Base-by-base conservation (phyloP, 1,139 yeast species). In the Candida pseudocylindracea region DNA sequence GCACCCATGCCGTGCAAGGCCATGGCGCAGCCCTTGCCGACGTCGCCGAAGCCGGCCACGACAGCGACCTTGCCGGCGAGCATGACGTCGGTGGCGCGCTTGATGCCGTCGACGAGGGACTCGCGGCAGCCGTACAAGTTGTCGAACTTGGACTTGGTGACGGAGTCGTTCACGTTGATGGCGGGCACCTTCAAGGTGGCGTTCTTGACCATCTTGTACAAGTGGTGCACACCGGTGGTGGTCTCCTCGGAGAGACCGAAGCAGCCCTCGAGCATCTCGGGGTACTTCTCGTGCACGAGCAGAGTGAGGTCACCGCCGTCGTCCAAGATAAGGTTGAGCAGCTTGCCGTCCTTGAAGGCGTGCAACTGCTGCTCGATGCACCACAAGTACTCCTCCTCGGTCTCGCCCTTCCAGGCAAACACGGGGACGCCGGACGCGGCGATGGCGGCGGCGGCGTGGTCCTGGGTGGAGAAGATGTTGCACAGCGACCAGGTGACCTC, bases 71-170 rank as follows among this genome's bases (percentile, higher is more conserved):
- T 88, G 68, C 99, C 99, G 45, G 96, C 98, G 55, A 88, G 78
- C 98, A 88, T 91, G 50, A 88, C 98, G 54, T 88, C 99, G 53
- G 99, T 88, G 59, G 98, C 99, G 68, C 99, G 83, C 75, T 88
- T 91, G 60, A 88, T 88, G 68, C 98, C 98, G 61, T 88, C 98
- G 48, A 88, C 68, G 51, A 88, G 74, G 44, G 99, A 91, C 70
- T 88, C 98, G 66, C 96, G 80, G 72, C 98, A 91, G 48, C 99
- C 99, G 75, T 88, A 88, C 60, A 88, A 72, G 88, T 88, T 88
- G 65, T 88, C 99, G 58, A 88, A 88, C 71, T 88, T 88, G 57
- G 98, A 88, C 70, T 88, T 88, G 67, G 99, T 88, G 53, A 91
- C 98, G 34, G 95, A 78, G 65, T 91, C 98, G 68, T 88, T 88